Percentiles rank a stretch among this genome's conserved stretches.
Evolutionary conservation across 371 early-diverging fungal species (phyloP).

Genomic region (Mortierella polycephala): DNA sequence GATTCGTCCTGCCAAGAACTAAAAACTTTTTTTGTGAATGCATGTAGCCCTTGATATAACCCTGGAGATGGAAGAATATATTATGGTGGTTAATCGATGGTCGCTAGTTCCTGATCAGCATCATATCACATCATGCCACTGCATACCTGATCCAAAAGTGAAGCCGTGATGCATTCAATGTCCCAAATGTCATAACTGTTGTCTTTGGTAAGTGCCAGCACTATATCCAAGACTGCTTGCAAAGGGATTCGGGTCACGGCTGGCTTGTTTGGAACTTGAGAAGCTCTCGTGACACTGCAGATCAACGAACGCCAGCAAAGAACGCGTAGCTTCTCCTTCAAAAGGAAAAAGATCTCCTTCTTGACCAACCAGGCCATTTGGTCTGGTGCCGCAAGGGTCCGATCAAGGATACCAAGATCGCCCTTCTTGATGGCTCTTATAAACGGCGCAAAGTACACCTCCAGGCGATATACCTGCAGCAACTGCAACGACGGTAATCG

Average conservation of each 20-base stretch:
- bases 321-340: slow-evolving; percentile 37
- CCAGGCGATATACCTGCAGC: slow-evolving; percentile 55
- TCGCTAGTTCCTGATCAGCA: neutral
- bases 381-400: neutral
- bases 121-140: neutral
- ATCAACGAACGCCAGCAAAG: slow-evolving; percentile 50
- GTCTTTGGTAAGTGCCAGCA: slow-evolving; percentile 17
- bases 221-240: slow-evolving; percentile 18
- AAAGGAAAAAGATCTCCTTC: slow-evolving; percentile 43
- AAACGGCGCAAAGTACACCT: slow-evolving; percentile 19
- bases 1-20: slow-evolving; percentile 40
- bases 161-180: slow-evolving; percentile 38
- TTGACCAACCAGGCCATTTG: slow-evolving; percentile 33
- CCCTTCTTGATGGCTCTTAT: slow-evolving; percentile 28
- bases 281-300: slow-evolving; percentile 16
- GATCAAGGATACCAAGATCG: slow-evolving; percentile 17
- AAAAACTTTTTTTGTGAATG: slow-evolving; percentile 42
- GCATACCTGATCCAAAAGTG: slow-evolving; percentile 44
- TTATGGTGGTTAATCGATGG: neutral
- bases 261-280: slow-evolving; percentile 9
- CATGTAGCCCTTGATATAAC: slow-evolving; percentile 50
- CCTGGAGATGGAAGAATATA: slow-evolving; percentile 6
- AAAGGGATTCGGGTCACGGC: slow-evolving; percentile 30
- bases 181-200: slow-evolving; percentile 29
- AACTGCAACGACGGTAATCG: slow-evolving; percentile 53